These are phyloP conservation scores for Alternaria conjuncta DNA, from an alignment of 2,329 filamentous ascomycete species.

Conservation along the genomic window DNA sequence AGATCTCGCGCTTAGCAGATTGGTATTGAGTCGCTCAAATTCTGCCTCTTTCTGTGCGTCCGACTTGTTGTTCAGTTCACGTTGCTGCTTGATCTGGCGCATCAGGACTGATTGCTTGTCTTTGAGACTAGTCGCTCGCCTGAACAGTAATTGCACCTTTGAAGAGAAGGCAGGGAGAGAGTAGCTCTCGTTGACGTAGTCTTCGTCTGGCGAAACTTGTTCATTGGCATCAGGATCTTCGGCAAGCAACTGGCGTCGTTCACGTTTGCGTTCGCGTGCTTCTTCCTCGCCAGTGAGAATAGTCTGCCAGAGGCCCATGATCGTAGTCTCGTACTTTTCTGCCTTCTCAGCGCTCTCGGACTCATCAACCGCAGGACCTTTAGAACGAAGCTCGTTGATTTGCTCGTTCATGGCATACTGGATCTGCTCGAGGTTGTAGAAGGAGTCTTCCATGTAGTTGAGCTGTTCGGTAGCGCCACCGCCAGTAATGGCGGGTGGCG, in stretches of 20 bases:
- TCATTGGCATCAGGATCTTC: slow-evolving; percentile 67
- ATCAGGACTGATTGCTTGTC: slow-evolving; percentile 90
- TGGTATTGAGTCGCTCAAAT: slow-evolving; percentile 50
- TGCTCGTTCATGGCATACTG: slow-evolving; percentile 42
- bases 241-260: slow-evolving; percentile 44
- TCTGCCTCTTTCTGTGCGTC: slow-evolving; percentile 61
- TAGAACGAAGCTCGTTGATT: slow-evolving; percentile 35
- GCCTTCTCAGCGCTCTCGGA: slow-evolving; percentile 34
- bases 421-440: slow-evolving; percentile 54
- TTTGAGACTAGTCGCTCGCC: slow-evolving; percentile 75
- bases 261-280: slow-evolving; percentile 47
- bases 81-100: slow-evolving; percentile 93
- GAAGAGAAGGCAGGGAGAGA: slow-evolving; percentile 77
- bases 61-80: slow-evolving; percentile 87
- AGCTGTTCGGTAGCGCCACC: slow-evolving; percentile 71
- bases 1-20: slow-evolving; percentile 45
- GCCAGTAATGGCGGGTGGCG: slow-evolving; percentile 64
- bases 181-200: slow-evolving; percentile 67
- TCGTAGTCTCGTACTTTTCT: slow-evolving; percentile 58
- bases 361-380: slow-evolving; percentile 22
- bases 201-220: slow-evolving; percentile 66
- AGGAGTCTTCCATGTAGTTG: slow-evolving; percentile 67
- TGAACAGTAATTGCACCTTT: slow-evolving; percentile 80
- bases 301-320: slow-evolving; percentile 61
- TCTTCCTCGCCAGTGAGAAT: slow-evolving; percentile 54